phyloP scores from a whole-genome alignment of 257 asterid species.

The Prunella vulgaris region DNA sequence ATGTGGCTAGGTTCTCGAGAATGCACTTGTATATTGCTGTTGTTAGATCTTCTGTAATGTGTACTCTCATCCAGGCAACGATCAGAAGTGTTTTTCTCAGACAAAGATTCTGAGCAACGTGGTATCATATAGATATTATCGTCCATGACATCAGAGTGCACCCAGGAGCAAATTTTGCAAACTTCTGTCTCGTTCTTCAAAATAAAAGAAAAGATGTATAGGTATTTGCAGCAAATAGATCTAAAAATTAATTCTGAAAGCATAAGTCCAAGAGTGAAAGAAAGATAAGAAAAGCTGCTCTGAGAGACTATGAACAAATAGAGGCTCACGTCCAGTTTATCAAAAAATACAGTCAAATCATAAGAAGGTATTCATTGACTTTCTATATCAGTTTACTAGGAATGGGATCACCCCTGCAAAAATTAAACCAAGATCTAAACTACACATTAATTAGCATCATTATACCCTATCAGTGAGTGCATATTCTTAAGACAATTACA shows the following conservation, averaged over 20 bases:
- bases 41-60: constrained; percentile 22
- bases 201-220: constrained; percentile 13
- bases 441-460: background rate
- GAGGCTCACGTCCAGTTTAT: constrained; percentile 48
- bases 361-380: constrained; percentile 68
- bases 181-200: constrained; percentile 47
- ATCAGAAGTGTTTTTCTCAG: constrained; percentile 29
- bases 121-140: constrained; percentile 82
- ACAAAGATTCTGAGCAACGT: constrained; percentile 31
- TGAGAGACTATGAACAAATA: constrained; percentile 4
- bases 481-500: too few species aligned
- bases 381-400: constrained; percentile 68
- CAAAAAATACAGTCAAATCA: constrained; percentile 44
- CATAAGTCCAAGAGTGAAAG: background rate
- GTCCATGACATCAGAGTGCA: constrained; percentile 94
- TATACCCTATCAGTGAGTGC: too few species aligned
- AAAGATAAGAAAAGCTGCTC: constrained; percentile 9
- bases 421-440: constrained; percentile 15
- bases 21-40: constrained; percentile 23
- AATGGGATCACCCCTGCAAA: constrained; percentile 90
- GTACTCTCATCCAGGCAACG: constrained; percentile 28
- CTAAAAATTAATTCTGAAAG: constrained; percentile 3
- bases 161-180: constrained; percentile 63
- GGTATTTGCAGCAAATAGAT: constrained; percentile 9
- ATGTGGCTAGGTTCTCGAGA: constrained; percentile 75